phyloP scores from a whole-genome alignment of 257 asterid genomes.

The Nicotiana sylvestris region DNA sequence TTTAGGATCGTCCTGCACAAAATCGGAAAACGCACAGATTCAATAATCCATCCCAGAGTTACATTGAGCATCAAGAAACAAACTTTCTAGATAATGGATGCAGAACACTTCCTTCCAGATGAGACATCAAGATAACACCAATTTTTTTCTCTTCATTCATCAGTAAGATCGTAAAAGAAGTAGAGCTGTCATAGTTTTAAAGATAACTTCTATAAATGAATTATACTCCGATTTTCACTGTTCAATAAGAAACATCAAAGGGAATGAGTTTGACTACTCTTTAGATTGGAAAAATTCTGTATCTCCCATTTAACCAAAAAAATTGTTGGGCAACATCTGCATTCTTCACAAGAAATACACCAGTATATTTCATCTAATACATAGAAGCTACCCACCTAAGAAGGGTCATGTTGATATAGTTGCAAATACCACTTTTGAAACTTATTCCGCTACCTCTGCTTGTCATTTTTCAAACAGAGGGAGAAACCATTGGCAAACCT shows the following conservation, averaged over 20 bases:
- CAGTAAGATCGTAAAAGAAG: not conserved
- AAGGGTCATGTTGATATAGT: not conserved
- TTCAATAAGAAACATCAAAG: not conserved
- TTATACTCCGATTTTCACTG: not conserved
- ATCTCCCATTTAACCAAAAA: not conserved
- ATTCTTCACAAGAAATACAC: not conserved
- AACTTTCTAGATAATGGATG: not conserved
- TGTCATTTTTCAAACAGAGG: not conserved
- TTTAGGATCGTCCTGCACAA: conserved; percentile 65
- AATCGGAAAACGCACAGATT: not conserved
- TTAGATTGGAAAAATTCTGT: not conserved
- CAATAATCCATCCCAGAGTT: not conserved
- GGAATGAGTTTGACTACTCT: not conserved
- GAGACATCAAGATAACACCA: not conserved
- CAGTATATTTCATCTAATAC: not conserved
- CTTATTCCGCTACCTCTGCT: not conserved
- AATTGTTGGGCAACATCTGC: not conserved
- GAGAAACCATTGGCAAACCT: not conserved
- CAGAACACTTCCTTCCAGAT: not conserved
- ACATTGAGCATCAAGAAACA: not conserved
- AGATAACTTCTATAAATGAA: not conserved
- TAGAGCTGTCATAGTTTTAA: not conserved
- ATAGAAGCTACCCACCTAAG: not conserved
- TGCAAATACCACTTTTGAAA: not conserved
- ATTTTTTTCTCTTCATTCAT: not conserved